Base-by-base conservation (phyloP, 331 rosid species). In the Quercus phellos region DNA sequence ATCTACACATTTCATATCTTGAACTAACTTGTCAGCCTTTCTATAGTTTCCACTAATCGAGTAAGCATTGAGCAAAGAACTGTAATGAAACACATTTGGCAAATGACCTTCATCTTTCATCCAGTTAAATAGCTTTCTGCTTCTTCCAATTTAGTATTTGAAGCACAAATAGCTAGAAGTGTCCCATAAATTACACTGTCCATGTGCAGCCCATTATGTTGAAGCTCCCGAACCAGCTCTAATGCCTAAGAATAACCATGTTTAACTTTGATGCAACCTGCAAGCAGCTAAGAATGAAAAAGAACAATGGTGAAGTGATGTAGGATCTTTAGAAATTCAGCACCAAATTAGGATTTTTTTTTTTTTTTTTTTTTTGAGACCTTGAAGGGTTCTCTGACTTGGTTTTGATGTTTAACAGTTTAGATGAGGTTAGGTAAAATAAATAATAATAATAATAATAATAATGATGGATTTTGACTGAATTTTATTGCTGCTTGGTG, bases 51-150 rank as follows among this genome's bases (percentile, higher is more conserved):
- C 95, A 50, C 78, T 22, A 3, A 74, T 76, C 56, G 98, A 88
- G 83, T 90, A 88, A 63, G 97, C 97, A 86, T 94, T 94, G 71
- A 94, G 87, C 89, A 94, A 83, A 72, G 97, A 89, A 88, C 97
- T 89, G 70, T 89, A 90, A 61, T 94, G 98, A 74, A 84, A 94
- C 58, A 77, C 78, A 66, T 94, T 94, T 73, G 97, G 96, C 6
- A 81, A 71, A 80, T 78, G 89, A 19, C 97, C 95, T 79, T 89
- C 93, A 77, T 81, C 82, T 82, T 85, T 92, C 98, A 92, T 90
- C 85, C 79, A 84, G 61, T 87, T 86, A 80, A 94, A 82, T 84
- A 94, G 59, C 76, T 58, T 73, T 94, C 97, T n/a, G 97, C 98
- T 76, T 90, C 93, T 83, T 84, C 90, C 87, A 67, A 89, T 87